phyloP scores from a whole-genome alignment of 2,329 filamentous ascomycete genomes.

The Eurotiales sp. region DNA sequence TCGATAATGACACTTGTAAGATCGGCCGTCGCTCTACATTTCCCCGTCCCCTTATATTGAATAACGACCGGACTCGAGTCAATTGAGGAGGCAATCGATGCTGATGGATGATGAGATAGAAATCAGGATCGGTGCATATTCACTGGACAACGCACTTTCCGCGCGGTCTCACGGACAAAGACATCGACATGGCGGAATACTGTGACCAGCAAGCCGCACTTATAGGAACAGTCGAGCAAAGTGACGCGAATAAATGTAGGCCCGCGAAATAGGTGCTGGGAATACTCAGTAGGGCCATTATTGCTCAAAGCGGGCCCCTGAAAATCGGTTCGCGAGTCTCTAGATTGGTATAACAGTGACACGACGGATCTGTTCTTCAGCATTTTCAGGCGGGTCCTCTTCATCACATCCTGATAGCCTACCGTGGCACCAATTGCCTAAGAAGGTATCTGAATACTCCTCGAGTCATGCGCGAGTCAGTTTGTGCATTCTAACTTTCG shows the following conservation, averaged over 20 bases:
- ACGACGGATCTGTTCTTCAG: too few relatives aligned
- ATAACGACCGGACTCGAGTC: neutral
- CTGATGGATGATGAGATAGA: constrained; percentile 2
- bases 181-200: constrained; percentile 33
- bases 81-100: neutral
- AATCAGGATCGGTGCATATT: constrained; percentile 34
- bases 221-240: constrained; percentile 28
- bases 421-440: too few relatives aligned
- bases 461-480: too few relatives aligned
- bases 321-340: too few relatives aligned
- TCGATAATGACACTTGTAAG: constrained; percentile 37
- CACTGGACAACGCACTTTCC: constrained; percentile 41
- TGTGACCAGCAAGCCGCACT: constrained; percentile 34
- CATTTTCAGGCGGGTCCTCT: too few relatives aligned
- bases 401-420: too few relatives aligned
- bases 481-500: too few relatives aligned
- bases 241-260: constrained; percentile 12
- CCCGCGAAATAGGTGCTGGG: neutral
- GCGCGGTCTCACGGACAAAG: constrained; percentile 36
- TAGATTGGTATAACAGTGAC: too few relatives aligned
- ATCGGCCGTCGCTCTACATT: too few relatives aligned
- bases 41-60: neutral
- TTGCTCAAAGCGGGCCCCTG: too few relatives aligned
- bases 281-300: too few relatives aligned
- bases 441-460: too few relatives aligned